Conservation (phyloP, 768 basidiomycete species). For the Rubroboletus satanas region DNA sequence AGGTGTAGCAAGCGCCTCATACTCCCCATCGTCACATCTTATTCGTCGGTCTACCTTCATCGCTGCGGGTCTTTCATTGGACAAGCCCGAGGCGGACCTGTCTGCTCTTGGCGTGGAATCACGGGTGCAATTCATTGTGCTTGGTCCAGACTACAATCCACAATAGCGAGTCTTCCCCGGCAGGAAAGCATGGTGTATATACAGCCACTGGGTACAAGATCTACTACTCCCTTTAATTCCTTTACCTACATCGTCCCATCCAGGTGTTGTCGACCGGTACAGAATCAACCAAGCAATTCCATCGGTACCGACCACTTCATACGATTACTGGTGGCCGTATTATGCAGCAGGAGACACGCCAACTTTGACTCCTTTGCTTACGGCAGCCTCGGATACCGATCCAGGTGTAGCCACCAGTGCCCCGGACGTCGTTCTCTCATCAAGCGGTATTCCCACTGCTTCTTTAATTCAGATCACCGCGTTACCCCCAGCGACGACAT, state of each 20-base stretch:
- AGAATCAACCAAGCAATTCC: constrained; percentile 17
- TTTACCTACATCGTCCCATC: not conserved
- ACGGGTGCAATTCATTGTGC: constrained; percentile 40
- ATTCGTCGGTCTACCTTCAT: constrained; percentile 76
- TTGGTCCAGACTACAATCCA: constrained; percentile 37
- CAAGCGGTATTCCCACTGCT: constrained; percentile 10
- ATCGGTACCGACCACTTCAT: constrained; percentile 19
- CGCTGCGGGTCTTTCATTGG: constrained; percentile 68
- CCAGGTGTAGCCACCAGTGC: not conserved
- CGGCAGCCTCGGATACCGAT: not conserved
- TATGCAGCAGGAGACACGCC: constrained; percentile 27
- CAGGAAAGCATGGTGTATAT: constrained; percentile 18
- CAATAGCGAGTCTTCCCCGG: constrained; percentile 9
- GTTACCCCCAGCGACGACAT: constrained; percentile 25
- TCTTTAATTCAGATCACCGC: constrained; percentile 34
- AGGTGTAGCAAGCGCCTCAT: constrained; percentile 65
- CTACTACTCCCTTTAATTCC: not conserved
- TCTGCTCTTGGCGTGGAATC: constrained; percentile 62
- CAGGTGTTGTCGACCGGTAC: constrained; percentile 8
- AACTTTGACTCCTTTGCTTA: constrained; percentile 4
- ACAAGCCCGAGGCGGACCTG: constrained; percentile 55
- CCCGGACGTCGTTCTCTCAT: not conserved
- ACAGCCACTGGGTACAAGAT: constrained; percentile 11
- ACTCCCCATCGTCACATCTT: constrained; percentile 69
- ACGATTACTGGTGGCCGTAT: constrained; percentile 39